Conservation (phyloP, 2,329 filamentous ascomycete genomes). For the Cryphonectria japonica region DNA sequence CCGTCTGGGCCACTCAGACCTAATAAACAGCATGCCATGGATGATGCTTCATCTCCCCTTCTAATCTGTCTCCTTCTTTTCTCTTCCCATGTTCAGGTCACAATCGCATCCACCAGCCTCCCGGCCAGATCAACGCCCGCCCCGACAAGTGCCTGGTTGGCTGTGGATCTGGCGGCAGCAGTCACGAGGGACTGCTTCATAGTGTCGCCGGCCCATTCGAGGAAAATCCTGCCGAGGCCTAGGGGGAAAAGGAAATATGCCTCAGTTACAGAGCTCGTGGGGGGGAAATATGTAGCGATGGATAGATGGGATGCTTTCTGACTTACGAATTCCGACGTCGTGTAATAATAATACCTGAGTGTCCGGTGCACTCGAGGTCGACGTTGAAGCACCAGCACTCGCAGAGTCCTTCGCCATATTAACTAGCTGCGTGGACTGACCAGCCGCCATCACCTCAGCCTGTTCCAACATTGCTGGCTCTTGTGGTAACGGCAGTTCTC, state of each 20-base stretch:
- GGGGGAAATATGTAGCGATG: too few relatives aligned
- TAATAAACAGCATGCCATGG: too few relatives aligned
- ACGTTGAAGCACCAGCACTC: neutral
- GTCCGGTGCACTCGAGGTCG: slow-evolving; percentile 8
- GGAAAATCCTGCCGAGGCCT: slow-evolving; percentile 23
- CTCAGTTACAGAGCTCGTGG: too few relatives aligned
- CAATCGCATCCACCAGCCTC: slow-evolving; percentile 15
- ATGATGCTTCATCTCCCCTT: neutral
- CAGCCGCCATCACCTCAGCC: neutral
- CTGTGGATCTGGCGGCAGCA: slow-evolving; percentile 10
- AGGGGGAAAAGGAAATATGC: neutral
- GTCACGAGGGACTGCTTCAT: slow-evolving; percentile 25
- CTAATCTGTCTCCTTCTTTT: neutral
- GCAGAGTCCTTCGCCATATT: neutral
- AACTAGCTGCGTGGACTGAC: neutral
- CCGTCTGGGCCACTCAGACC: too few relatives aligned
- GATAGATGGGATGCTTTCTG: too few relatives aligned
- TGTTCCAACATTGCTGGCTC: neutral
- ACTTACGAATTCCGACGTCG: slow-evolving; percentile 18
- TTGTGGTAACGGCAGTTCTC: slow-evolving; percentile 1
- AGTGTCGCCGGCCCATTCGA: slow-evolving; percentile 29
- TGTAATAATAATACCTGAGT: slow-evolving; percentile 7
- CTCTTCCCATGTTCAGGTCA: neutral
- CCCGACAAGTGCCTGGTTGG: slow-evolving; percentile 5
- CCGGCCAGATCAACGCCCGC: slow-evolving; percentile 12